A percentile compares a stretch with the other conserved stretches of the same genome.
phyloP scores from a whole-genome alignment of 345 rosid genomes.

The Erysimum cheiranthoides region DNA sequence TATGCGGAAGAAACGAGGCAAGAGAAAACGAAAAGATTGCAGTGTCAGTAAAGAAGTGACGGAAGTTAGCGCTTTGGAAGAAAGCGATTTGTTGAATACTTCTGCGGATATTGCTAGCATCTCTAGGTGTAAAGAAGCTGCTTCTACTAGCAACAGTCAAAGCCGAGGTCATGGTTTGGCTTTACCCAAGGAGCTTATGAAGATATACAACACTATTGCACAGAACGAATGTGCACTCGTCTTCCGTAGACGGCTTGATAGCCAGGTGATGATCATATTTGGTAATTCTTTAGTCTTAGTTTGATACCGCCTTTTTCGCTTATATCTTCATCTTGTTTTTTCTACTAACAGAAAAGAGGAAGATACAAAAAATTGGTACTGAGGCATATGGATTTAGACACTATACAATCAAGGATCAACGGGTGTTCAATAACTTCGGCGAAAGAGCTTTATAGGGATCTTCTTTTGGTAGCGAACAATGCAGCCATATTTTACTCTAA shows the following conservation, averaged over 20 bases:
- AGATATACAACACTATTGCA: slow-evolving; percentile 54
- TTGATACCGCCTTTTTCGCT: slow-evolving; percentile 7
- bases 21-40: slow-evolving; percentile 80
- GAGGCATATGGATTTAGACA: slow-evolving; percentile 78
- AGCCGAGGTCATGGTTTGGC: slow-evolving; percentile 36
- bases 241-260: slow-evolving; percentile 72
- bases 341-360: slow-evolving; percentile 73
- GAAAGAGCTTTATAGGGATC: slow-evolving; percentile 68
- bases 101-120: slow-evolving; percentile 47
- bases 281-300: background rate
- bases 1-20: slow-evolving; percentile 76
- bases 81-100: slow-evolving; percentile 62
- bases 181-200: slow-evolving; percentile 51
- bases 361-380: slow-evolving; percentile 81
- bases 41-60: slow-evolving; percentile 50
- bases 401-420: slow-evolving; percentile 65
- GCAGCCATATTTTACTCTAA: slow-evolving; percentile 74
- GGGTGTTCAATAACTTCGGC: slow-evolving; percentile 52
- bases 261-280: slow-evolving; percentile 65
- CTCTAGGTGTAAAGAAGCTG: slow-evolving; percentile 56
- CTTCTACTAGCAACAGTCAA: slow-evolving; percentile 43
- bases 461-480: slow-evolving; percentile 78
- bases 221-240: slow-evolving; percentile 64
- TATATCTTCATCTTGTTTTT: background rate
- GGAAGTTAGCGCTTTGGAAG: slow-evolving; percentile 76